Conservation (phyloP, 768 basidiomycete genomes). For the Chalciporus chontae region DNA sequence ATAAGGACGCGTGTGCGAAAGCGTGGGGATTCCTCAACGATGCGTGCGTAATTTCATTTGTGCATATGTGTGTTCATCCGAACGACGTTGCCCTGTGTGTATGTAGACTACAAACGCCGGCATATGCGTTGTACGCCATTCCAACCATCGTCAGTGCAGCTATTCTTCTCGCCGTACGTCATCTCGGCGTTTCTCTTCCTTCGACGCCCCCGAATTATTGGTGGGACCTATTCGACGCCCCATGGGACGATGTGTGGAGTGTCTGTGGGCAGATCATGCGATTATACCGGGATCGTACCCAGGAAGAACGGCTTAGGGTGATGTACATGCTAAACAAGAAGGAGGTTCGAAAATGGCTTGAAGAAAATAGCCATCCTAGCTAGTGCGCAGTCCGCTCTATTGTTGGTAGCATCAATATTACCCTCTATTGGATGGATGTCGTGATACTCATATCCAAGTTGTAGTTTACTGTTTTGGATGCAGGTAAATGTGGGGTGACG, state of each 20-base stretch:
- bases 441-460: too few species aligned
- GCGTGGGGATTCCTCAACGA: conserved; percentile 98
- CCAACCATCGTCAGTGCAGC: conserved; percentile 88
- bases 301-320: conserved; percentile 44
- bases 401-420: neutral
- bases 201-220: conserved; percentile 69
- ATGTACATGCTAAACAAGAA: conserved; percentile 66
- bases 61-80: neutral
- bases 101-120: conserved; percentile 86
- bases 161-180: conserved; percentile 77
- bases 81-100: neutral
- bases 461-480: too few species aligned
- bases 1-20: conserved; percentile 62
- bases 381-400: conserved; percentile 3
- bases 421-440: too few species aligned
- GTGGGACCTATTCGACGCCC: conserved; percentile 94
- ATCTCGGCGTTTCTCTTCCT: conserved; percentile 71
- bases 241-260: conserved; percentile 84
- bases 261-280: conserved; percentile 84
- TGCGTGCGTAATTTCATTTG: conserved; percentile 59
- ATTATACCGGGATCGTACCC: conserved; percentile 59
- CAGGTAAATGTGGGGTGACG: too few species aligned
- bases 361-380: conserved; percentile 38
- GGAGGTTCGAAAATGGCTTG: conserved; percentile 81
- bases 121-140: conserved; percentile 86